Evolutionary conservation across 1,284 basidiomycete species (phyloP), one percentile per base, ranked within the genome.

Genomic region (Schizopora paradoxa): DNA sequence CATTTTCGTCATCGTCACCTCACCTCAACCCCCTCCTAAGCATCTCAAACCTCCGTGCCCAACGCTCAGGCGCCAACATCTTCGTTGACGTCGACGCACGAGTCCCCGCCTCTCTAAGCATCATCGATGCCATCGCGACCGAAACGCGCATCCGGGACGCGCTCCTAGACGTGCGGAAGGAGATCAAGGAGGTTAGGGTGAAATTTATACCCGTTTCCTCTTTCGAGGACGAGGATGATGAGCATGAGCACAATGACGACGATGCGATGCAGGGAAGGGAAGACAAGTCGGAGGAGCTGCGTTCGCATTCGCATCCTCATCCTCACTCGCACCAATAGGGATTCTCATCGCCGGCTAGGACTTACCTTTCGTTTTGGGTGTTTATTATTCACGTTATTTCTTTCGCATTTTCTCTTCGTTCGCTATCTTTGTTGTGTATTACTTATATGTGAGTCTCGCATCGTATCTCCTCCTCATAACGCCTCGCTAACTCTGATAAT

Each of bases 111-210:
- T 58, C 60, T n/a, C 67, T 82, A 61, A 80, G 75, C 6, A 76
- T 91, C 13, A 59, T 63, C 19, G 76, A 81, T 27, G 70, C 77
- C 6, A 74, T 74, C 40, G 61, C 65, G 19, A 63, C 92, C 27
- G 86, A 92, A 61, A 64, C 67, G 29, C 65, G 70, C 55, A 89
- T 94, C 26, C 60, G 72, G 26, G 66, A 68, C 42, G 72, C 74
- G 28, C 67, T 94, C 52, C 81, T 77, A 64, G 61, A 65, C 4
- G 77, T 72, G 27, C 69, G 78, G 61, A 81, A 70, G 61, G 89
- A 91, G 58, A 73, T 91, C n/a, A 67, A 79, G 16, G 90, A 92
- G 59, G 87, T 93, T 28, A 67, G 79, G 55, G 76, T 94, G 21
- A 82, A 75, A 58, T 90, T 92, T 58, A 60, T 68, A 43, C 73